Evolutionary conservation across 176 grass and related monocot species (phyloP), one percentile per base, ranked within the genome.

Genomic region (Puccinellia tenuiflora): DNA sequence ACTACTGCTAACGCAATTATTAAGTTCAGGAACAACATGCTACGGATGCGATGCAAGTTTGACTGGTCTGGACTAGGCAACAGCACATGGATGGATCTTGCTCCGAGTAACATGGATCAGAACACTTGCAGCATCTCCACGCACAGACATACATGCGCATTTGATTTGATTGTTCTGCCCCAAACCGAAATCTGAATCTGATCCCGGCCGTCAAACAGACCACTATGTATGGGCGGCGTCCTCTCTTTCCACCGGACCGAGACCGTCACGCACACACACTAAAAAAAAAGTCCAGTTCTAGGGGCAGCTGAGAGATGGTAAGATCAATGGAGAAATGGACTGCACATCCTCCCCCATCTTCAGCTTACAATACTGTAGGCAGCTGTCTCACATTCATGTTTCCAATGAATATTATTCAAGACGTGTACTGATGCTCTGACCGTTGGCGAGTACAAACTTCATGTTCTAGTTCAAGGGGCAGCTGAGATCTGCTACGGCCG

Each of bases 111-210:
- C 28, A 61, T 35, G 63, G 51, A 71, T 70, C 28, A 76, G 18
- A 22, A 45, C 1, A 42, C 28, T 78, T 20, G 5, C 79, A 53
- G 80, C 80, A 16, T 61, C 30, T 63, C 20, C 65, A 50, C 28
- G 1, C 75, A 73, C 52, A 83, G 43, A 82, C 73, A 67, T 34
- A 82, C 73, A 67, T 34, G 50, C 48, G 45, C 33, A 75, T 68
- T 51, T 47, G 50, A 75, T 68, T 51, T 47, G 50, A 76, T 65
- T 37, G 52, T 45, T 86, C 70, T 76, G 56, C 59, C 76, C 53
- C 83, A 71, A 78, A 47, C 37, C 20, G 31, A 18, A 79, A 34
- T 53, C 76, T 45, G 61, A 79, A 34, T 53, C 76, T 45, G 61
- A 29, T 26, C 52, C 63, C 1, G 48, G 11, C 59, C 37, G 16